phyloP scores from a whole-genome alignment of 495 filamentous ascomycete genomes.

The Paragyromitra xinjiangensis region DNA sequence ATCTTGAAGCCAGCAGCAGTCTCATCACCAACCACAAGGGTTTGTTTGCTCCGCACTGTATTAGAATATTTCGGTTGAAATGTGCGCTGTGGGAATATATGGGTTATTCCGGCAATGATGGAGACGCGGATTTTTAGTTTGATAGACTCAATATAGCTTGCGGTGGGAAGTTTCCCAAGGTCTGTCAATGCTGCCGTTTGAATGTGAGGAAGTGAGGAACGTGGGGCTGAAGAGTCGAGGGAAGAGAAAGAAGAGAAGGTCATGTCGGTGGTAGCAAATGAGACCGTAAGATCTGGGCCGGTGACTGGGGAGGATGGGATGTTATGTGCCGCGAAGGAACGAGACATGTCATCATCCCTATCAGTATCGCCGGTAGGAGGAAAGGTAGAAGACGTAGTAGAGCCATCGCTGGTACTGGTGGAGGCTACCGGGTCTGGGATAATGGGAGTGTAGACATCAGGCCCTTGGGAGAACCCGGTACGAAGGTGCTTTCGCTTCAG shows the following conservation, averaged over 20 bases:
- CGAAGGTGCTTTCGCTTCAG: conserved; percentile 48
- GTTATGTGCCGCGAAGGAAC: conserved; percentile 52
- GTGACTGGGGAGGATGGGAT: conserved; percentile 47
- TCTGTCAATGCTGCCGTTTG: conserved; percentile 63
- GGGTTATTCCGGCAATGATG: conserved; percentile 79
- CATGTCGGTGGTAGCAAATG: conserved; percentile 28
- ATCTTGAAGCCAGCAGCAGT: conserved; percentile 81
- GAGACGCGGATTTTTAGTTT: conserved; percentile 84
- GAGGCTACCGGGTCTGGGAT: conserved; percentile 2
- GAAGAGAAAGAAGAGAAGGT: conserved; percentile 37
- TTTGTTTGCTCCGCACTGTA: conserved; percentile 59
- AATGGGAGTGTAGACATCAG: conserved; percentile 40
- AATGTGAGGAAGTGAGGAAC: conserved; percentile 36
- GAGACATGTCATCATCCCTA: conserved; percentile 33
- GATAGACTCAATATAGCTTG: conserved; percentile 72
- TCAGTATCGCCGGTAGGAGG: neutral
- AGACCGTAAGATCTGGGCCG: conserved; percentile 34
- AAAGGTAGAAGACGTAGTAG: neutral
- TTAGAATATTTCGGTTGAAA: conserved; percentile 58
- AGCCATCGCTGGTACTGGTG: conserved; percentile 9
- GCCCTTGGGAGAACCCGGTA: conserved; percentile 40
- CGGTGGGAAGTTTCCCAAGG: conserved; percentile 75
- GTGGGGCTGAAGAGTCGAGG: neutral
- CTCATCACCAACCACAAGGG: conserved; percentile 83
- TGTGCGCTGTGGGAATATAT: conserved; percentile 71